These are phyloP conservation scores for Magnolia officinalis DNA, from an alignment of 164 flowering plant species.

Conservation along the genomic window DNA sequence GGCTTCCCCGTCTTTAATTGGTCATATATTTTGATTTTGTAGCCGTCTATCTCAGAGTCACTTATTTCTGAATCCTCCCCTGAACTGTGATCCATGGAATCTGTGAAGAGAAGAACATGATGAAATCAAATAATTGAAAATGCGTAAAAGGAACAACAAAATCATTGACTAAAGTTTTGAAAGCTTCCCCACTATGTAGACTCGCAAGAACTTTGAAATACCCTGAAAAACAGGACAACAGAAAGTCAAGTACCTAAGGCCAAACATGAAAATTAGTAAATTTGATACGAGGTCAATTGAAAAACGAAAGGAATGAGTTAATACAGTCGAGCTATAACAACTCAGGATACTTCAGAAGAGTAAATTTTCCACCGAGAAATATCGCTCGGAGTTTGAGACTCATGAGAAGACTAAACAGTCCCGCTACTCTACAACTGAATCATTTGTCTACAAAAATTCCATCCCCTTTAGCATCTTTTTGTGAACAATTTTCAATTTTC, in stretches of 20 bases:
- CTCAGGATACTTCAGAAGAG: too few species aligned
- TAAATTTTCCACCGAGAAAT: too few species aligned
- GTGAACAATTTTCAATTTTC: too few species aligned
- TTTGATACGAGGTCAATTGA: not conserved
- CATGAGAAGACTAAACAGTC: too few species aligned
- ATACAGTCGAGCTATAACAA: too few species aligned
- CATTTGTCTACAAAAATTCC: too few species aligned
- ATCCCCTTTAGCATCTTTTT: too few species aligned
- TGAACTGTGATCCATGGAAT: conserved; percentile 34
- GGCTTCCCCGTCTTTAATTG: conserved; percentile 52
- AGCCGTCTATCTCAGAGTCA: conserved; percentile 68
- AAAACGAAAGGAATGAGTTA: not conserved
- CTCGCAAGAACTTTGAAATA: not conserved
- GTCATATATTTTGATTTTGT: conserved; percentile 43
- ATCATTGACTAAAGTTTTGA: not conserved
- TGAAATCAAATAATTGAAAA: not conserved
- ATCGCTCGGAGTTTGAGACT: too few species aligned
- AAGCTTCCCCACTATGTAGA: not conserved
- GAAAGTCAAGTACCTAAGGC: not conserved
- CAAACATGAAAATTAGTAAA: not conserved
- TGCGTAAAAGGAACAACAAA: not conserved
- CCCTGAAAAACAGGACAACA: not conserved
- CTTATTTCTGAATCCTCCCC: conserved; percentile 69
- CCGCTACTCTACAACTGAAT: too few species aligned
- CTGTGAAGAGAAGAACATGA: conserved; percentile 1